A percentile compares a stretch with the other conserved stretches of the same genome.
phyloP scores from a whole-genome alignment of 108 stramenopile species.

The Pseudonitzschia pungens region DNA sequence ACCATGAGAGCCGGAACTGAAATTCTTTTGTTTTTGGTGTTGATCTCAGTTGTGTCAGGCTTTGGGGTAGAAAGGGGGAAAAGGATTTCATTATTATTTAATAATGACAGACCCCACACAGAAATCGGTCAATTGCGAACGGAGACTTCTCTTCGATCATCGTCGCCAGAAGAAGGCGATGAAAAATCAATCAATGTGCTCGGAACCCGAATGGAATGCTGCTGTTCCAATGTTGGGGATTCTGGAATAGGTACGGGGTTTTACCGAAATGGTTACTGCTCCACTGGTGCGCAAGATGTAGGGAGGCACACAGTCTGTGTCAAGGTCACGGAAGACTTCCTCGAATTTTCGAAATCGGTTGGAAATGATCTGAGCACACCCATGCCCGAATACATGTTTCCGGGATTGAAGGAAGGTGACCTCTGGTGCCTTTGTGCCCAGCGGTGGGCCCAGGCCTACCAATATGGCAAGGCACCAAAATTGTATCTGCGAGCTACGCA shows the following conservation, averaged over 20 bases:
- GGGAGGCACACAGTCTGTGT: constrained; percentile 85
- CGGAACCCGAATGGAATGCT: constrained; percentile 59
- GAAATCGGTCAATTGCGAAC: not conserved
- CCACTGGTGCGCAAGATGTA: constrained; percentile 69
- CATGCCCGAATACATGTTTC: constrained; percentile 71
- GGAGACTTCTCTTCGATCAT: not conserved
- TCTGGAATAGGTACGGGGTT: constrained; percentile 83
- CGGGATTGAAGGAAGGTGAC: constrained; percentile 80
- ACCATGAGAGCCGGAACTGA: not conserved
- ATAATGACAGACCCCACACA: not conserved
- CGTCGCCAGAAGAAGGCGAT: not conserved
- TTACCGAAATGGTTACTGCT: constrained; percentile 82
- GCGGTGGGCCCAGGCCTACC: constrained; percentile 80
- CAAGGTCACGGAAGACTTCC: constrained; percentile 74
- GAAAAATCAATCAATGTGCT: constrained; percentile 53
- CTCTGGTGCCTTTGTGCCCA: constrained; percentile 88
- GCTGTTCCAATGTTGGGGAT: constrained; percentile 65
- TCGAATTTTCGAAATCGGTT: constrained; percentile 62
- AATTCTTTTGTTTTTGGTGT: not conserved
- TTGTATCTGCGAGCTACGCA: constrained; percentile 73
- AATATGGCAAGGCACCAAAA: constrained; percentile 64
- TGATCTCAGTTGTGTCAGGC: not conserved
- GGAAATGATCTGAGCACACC: constrained; percentile 84
- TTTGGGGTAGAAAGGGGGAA: not conserved
- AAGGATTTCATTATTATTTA: not conserved